Evolutionary conservation across 441 rosid species (phyloP), one percentile per base, ranked within the genome.

Genomic region (Erodium moschatum): DNA sequence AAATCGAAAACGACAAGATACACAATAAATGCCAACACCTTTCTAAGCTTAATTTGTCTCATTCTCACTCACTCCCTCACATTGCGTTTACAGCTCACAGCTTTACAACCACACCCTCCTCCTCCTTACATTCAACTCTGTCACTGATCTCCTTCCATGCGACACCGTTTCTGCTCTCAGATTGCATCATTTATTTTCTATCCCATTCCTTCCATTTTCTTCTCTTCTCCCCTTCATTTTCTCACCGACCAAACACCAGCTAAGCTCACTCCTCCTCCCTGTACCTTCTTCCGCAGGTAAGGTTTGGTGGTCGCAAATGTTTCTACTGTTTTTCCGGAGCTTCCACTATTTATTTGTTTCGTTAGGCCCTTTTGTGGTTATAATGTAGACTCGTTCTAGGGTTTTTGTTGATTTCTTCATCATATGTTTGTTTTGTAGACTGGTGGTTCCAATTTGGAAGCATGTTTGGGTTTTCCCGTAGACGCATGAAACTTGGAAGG

Each of bases 401-500:
- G 61, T 52, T 52, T 52, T 16, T 52, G 9, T 6, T 52, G 3
- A 48, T 13, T 48, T 48, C 13, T 48, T 48, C 6, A n/a, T 48
- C 3, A n/a, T 13, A 48, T 48, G 13, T n/a, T 48, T 48, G 56
- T 48, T 48, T 48, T 48, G 21, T 52, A 15, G 21, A 52, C 61
- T 16, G 16, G 61, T 16, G 16, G 61, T 16, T 52, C 21, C 61
- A 52, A 12, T 16, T 52, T 16, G 61, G 64, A 31, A 58, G 4
- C 2, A 92, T 90, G 97, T 92, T 90, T 75, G 83, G 91, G 70
- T 84, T 92, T 74, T 84, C 97, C 15, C 87, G 91, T 63, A 83
- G 87, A 66, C 98, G 96, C 70, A 87, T 85, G 87, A 92, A 86
- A 70, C 96, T 92, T 78, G 98, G 98, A 77, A 87, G 97, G 98